Evolutionary conservation across 1,284 basidiomycete species (phyloP).

Genomic region (Puccinia triticina): DNA sequence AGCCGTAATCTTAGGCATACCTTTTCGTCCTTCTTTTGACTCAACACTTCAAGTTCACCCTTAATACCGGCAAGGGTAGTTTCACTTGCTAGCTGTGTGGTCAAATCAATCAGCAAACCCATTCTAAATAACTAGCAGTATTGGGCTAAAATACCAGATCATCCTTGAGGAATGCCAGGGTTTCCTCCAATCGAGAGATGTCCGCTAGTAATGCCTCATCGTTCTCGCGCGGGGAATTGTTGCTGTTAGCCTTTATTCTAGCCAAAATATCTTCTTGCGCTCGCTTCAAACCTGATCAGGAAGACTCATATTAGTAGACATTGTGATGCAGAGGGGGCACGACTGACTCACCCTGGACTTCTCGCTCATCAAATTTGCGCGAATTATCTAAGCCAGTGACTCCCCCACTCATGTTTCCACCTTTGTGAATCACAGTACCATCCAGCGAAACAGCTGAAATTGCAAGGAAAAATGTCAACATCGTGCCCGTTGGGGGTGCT

Average conservation of each 20-base stretch:
- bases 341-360: constrained; percentile 68
- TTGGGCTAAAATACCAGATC: constrained; percentile 70
- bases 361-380: constrained; percentile 90
- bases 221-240: constrained; percentile 77
- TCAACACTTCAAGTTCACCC: constrained; percentile 70
- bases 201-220: constrained; percentile 79
- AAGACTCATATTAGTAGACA: constrained; percentile 17
- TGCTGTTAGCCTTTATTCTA: constrained; percentile 79
- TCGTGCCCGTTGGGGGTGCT: background rate
- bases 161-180: constrained; percentile 73
- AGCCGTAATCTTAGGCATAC: constrained; percentile 60
- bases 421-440: constrained; percentile 96
- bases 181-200: constrained; percentile 77
- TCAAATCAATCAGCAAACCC: constrained; percentile 10
- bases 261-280: constrained; percentile 70
- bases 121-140: constrained; percentile 1
- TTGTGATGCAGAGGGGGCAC: background rate
- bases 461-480: background rate
- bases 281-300: constrained; percentile 64
- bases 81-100: constrained; percentile 66
- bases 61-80: constrained; percentile 71
- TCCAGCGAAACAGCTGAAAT: constrained; percentile 86
- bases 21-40: constrained; percentile 71
- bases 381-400: constrained; percentile 71
- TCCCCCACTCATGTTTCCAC: constrained; percentile 95